Evolutionary conservation across 2,329 filamentous ascomycete genomes (phyloP).

Genomic region (Colletotrichum tabaci): DNA sequence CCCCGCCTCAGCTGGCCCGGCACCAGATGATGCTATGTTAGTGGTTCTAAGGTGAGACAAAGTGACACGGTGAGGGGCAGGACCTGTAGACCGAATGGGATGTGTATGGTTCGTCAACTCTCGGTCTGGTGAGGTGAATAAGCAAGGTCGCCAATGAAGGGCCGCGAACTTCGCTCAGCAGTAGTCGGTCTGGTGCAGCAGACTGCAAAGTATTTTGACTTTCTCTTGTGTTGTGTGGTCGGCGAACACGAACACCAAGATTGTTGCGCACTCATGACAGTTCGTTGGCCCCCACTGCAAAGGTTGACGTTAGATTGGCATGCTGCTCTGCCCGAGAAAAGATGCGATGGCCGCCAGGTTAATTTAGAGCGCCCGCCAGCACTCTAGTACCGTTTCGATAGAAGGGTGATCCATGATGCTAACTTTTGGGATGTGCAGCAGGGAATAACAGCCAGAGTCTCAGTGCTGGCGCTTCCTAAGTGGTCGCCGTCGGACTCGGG

Average conservation of each 20-base stretch:
- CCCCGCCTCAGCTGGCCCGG: constrained; percentile 10
- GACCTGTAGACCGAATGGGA: constrained; percentile 25
- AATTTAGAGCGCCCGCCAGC: not conserved
- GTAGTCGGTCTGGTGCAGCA: not conserved
- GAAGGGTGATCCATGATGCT: constrained; percentile 34
- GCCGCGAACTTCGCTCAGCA: not conserved
- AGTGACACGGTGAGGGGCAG: constrained; percentile 30
- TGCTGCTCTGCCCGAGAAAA: not conserved
- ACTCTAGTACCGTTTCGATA: constrained; percentile 5
- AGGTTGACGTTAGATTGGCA: constrained; percentile 1
- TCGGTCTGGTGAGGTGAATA: not conserved
- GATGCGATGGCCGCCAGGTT: not conserved
- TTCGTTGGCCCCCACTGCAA: constrained; percentile 11
- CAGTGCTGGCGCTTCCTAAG: constrained; percentile 21
- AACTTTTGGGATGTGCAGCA: constrained; percentile 13
- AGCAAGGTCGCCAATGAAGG: too few species aligned
- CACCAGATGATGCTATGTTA: constrained; percentile 19
- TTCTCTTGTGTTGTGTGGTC: constrained; percentile 11
- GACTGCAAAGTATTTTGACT: not conserved
- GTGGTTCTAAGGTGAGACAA: constrained; percentile 27
- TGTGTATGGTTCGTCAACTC: not conserved
- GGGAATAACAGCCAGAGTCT: constrained; percentile 19
- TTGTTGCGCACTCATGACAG: constrained; percentile 15
- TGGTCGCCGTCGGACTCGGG: constrained; percentile 38
- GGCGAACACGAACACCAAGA: constrained; percentile 12